These are phyloP conservation scores for Colletotrichum zoysiae DNA, from an alignment of 2,329 filamentous ascomycete genomes.

Conservation along the genomic window DNA sequence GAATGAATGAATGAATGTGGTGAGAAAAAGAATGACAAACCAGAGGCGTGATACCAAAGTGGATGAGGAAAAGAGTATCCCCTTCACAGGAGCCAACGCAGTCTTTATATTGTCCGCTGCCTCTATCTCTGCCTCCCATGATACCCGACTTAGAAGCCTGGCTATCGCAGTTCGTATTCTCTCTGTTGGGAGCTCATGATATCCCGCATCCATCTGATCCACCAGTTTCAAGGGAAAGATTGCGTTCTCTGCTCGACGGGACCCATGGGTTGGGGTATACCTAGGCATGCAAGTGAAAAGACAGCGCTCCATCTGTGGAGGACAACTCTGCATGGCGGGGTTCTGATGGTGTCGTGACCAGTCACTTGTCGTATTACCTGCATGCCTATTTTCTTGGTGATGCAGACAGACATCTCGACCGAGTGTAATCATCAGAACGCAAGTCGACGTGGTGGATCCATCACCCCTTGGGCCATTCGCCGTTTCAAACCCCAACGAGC, in stretches of 20 bases:
- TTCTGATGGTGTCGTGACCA: background rate
- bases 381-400: background rate
- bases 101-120: background rate
- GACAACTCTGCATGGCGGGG: background rate
- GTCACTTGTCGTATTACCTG: background rate
- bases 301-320: background rate
- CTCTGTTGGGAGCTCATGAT: background rate
- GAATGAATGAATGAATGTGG: background rate
- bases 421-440: background rate
- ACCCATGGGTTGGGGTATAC: background rate
- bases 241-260: background rate
- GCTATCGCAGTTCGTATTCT: background rate
- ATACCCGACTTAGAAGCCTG: background rate
- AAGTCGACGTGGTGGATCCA: background rate
- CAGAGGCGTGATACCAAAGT: background rate
- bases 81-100: background rate
- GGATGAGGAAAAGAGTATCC: background rate
- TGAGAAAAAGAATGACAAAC: background rate
- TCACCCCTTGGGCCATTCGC: background rate
- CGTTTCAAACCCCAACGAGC: background rate
- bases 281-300: background rate
- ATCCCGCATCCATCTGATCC: background rate
- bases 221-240: background rate
- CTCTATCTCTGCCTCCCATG: background rate
- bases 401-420: background rate